Evolutionary conservation across 2,329 filamentous ascomycete species (phyloP).

Genomic region (Trematosphaeria pertusa): DNA sequence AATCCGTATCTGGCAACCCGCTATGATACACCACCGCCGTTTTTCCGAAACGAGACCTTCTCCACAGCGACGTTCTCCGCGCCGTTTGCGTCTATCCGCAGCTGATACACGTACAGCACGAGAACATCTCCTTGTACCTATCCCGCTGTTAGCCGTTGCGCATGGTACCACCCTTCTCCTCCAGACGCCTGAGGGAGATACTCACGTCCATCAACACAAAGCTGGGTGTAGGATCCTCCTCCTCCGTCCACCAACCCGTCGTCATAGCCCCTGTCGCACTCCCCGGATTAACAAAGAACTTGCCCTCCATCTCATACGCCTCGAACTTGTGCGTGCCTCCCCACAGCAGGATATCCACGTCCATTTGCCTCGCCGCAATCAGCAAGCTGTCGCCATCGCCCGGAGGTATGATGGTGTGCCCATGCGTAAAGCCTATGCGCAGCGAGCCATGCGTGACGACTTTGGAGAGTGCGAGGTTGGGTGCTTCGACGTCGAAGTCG

Average conservation of each 20-base stretch:
- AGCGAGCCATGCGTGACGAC: conserved; percentile 73
- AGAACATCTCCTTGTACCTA: conserved; percentile 96
- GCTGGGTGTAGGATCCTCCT: conserved; percentile 77
- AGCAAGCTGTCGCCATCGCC: conserved; percentile 71
- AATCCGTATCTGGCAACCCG: conserved; percentile 12
- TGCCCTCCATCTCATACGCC: conserved; percentile 74
- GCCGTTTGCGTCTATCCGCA: conserved; percentile 60
- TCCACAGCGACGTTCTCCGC: conserved; percentile 62
- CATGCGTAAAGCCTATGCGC: conserved; percentile 74
- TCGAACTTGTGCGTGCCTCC: conserved; percentile 74
- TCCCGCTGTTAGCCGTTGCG: conserved; percentile 25
- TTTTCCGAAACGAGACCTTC: conserved; percentile 63
- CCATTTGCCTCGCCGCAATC: conserved; percentile 74
- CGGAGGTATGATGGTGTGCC: conserved; percentile 73
- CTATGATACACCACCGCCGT: conserved; percentile 50
- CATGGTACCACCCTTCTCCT: background rate
- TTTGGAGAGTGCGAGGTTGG: conserved; percentile 69
- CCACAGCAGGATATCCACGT: conserved; percentile 73
- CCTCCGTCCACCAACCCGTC: conserved; percentile 64
- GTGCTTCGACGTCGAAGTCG: conserved; percentile 73
- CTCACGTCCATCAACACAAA: conserved; percentile 98
- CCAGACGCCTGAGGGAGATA: conserved; percentile 35
- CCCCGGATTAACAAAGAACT: conserved; percentile 75
- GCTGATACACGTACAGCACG: conserved; percentile 87
- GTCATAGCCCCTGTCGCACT: conserved; percentile 72